A percentile compares a stretch with the other conserved stretches of the same genome.
These are phyloP conservation scores for Syzygium syzygioides DNA, from an alignment of 441 rosid genomes.

Conservation along the genomic window DNA sequence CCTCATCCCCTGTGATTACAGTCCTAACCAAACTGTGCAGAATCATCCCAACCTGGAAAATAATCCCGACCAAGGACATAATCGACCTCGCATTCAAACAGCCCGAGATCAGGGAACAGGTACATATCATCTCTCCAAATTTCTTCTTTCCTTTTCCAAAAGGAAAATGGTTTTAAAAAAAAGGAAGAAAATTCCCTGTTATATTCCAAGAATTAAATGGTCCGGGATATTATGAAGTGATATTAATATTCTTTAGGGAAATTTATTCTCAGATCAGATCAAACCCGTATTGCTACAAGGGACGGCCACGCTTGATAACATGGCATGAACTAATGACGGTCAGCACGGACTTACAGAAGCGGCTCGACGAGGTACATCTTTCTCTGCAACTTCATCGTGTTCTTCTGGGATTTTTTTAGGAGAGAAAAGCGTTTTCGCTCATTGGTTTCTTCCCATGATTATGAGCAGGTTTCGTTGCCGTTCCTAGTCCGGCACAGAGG, in stretches of 20 bases:
- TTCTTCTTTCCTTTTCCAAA: neutral
- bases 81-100: constrained; percentile 66
- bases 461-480: constrained; percentile 56
- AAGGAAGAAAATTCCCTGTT: neutral
- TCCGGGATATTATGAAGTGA: neutral
- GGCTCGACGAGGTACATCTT: constrained; percentile 42
- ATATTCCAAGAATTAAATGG: neutral
- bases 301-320: constrained; percentile 67
- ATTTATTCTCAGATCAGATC: constrained; percentile 39
- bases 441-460: neutral
- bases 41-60: constrained; percentile 70
- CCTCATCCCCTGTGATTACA: constrained; percentile 39
- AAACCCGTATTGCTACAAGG: constrained; percentile 75
- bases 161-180: neutral
- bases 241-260: neutral
- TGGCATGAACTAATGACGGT: constrained; percentile 44
- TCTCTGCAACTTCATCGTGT: neutral
- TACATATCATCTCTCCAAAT: constrained; percentile 3
- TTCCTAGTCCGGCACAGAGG: constrained; percentile 76
- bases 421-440: neutral
- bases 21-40: constrained; percentile 37
- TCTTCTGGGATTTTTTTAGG: neutral
- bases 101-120: constrained; percentile 61
- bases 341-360: constrained; percentile 52
- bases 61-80: constrained; percentile 63